Base-by-base conservation (phyloP, 495 filamentous ascomycete genomes). In the Penicillium diatomitis region DNA sequence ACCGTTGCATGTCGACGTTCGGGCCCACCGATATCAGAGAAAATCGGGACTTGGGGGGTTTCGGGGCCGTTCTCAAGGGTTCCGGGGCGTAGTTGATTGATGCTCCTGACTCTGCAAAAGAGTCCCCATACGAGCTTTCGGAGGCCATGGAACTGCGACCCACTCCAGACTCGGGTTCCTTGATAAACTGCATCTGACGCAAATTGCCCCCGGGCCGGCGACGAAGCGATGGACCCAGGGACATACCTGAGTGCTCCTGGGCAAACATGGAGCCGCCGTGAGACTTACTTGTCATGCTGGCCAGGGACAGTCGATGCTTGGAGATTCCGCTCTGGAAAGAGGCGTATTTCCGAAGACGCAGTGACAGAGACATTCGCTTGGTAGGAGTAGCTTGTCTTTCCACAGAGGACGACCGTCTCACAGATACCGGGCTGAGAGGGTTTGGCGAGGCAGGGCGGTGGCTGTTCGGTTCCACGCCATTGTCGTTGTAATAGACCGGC, bases 181-280 rank as follows among this genome's bases (percentile, higher is more conserved):
- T 78, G 28, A 86, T 84, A 60, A 85, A 87, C 30, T 80, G 75
- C 43, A 82, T 88, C 28, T 84, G 87, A 52, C 88, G 82, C 44
- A 98, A 71, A 69, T 97, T 84, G 34, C 92, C 90, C 42, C 92
- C 92, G 11, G 91, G 94, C 30, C 87, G 80, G 59, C 92, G 79
- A 48, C 92, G 80, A 37, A 98, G 80, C 50, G 86, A 77, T 41
- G 71, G 75, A 9, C 64, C 69, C 5, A 63, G 56, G 33, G 62
- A 60, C 46, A 64, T 70, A 34, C 72, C 68, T n/a, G 53, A 39
- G 32, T 58, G 44, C 37, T 71, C 70, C 11, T 65, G 68, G 5
- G 55, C 61, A 20, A 64, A 57, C 49, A 61, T 52, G 8, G 50
- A 63, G 31, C 70, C 64, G 35, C 68, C 64, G 37, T 57, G 76